phyloP scores from a whole-genome alignment of 371 early-diverging fungal genomes.

The Circinella minor region DNA sequence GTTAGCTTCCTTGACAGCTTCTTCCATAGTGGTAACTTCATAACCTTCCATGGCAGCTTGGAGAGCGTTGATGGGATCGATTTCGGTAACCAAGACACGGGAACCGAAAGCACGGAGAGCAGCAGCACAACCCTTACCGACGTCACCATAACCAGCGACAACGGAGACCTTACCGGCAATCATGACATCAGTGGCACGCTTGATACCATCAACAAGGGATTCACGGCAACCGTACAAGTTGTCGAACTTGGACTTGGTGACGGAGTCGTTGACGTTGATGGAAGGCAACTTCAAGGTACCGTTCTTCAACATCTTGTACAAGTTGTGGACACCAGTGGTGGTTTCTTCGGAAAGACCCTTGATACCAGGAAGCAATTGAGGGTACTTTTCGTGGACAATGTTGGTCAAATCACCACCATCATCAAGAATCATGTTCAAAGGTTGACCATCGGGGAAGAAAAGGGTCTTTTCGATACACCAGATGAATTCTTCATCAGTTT shows the following conservation, averaged over 20 bases:
- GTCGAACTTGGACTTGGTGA: slow-evolving; percentile 99
- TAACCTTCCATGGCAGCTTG: slow-evolving; percentile 99
- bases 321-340: slow-evolving; percentile 99
- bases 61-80: slow-evolving; percentile 99
- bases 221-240: slow-evolving; percentile 99
- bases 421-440: slow-evolving; percentile 98
- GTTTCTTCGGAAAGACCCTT: slow-evolving; percentile 99
- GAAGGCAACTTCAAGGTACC: slow-evolving; percentile 96
- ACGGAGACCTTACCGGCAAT: slow-evolving; percentile 99
- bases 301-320: slow-evolving; percentile 97
- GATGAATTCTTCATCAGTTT: slow-evolving; percentile 97
- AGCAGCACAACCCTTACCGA: slow-evolving; percentile 99
- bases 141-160: slow-evolving; percentile 99
- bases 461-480: slow-evolving; percentile 99
- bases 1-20: slow-evolving; percentile 89
- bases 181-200: slow-evolving; percentile 99
- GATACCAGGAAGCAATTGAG: slow-evolving; percentile 79
- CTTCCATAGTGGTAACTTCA: slow-evolving; percentile 99
- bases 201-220: slow-evolving; percentile 99
- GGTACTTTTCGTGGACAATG: slow-evolving; percentile 96
- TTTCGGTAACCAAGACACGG: slow-evolving; percentile 96
- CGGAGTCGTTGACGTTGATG: slow-evolving; percentile 99
- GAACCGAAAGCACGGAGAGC: slow-evolving; percentile 99
- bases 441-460: slow-evolving; percentile 93
- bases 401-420: slow-evolving; percentile 99